Evolutionary conservation across 1,284 basidiomycete species (phyloP).

Genomic region (Sanghuangporus baumii): DNA sequence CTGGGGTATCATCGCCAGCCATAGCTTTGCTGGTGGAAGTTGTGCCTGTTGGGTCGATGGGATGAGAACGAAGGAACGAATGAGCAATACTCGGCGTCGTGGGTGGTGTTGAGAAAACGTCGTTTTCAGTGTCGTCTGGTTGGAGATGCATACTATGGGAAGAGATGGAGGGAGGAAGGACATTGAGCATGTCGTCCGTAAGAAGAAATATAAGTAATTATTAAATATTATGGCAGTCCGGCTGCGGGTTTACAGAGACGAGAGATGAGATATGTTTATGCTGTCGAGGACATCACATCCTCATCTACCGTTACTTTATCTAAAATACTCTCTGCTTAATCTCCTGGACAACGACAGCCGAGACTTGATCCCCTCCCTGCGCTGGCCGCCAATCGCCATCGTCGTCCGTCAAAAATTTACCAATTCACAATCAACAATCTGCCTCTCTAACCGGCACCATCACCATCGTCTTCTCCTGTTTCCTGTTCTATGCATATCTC

Average conservation of each 20-base stretch:
- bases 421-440: too few relatives aligned
- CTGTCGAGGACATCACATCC: background rate
- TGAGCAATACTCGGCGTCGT: slow-evolving; percentile 37
- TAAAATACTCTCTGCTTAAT: background rate
- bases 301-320: background rate
- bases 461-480: background rate
- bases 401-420: background rate
- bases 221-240: background rate
- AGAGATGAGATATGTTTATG: background rate
- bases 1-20: background rate
- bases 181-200: background rate
- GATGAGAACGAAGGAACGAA: slow-evolving; percentile 23
- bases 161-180: background rate
- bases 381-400: background rate
- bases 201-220: background rate
- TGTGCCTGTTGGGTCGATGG: slow-evolving; percentile 25
- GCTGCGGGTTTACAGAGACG: background rate
- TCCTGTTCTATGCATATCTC: background rate
- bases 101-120: slow-evolving; percentile 60
- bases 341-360: slow-evolving; percentile 4
- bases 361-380: background rate
- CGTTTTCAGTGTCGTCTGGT: slow-evolving; percentile 29
- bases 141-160: background rate
- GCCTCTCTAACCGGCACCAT: background rate
- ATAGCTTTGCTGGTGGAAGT: background rate